These are phyloP conservation scores for Lasiodiplodia sp. DNA, from an alignment of 2,329 filamentous ascomycete genomes.

Conservation along the genomic window DNA sequence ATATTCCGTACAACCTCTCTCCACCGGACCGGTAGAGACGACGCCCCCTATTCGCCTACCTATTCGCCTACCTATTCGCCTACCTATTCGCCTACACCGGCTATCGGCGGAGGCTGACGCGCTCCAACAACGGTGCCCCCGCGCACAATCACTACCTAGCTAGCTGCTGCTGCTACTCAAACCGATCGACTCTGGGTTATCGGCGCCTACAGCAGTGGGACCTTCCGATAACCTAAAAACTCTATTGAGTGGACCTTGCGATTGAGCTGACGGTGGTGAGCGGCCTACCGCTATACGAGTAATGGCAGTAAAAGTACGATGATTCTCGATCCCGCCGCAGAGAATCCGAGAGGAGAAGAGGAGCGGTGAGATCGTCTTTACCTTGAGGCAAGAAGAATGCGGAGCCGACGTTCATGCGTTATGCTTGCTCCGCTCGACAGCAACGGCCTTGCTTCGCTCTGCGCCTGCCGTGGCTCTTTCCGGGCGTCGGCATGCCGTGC, in stretches of 20 bases:
- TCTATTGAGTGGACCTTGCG: slow-evolving; percentile 17
- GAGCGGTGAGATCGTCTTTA: slow-evolving; percentile 11
- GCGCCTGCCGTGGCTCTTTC: slow-evolving; percentile 8
- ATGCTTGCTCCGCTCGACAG: slow-evolving; percentile 1
- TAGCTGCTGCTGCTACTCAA: background rate
- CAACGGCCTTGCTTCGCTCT: slow-evolving; percentile 20
- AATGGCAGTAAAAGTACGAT: slow-evolving; percentile 4
- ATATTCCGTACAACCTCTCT: slow-evolving; percentile 22
- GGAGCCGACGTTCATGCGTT: slow-evolving; percentile 15
- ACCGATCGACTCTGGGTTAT: slow-evolving; percentile 5
- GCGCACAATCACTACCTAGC: background rate
- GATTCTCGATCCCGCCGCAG: slow-evolving; percentile 4
- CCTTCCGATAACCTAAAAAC: slow-evolving; percentile 15
- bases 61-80: background rate
- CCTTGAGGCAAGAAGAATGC: background rate
- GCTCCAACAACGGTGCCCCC: slow-evolving; percentile 10
- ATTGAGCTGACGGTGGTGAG: background rate
- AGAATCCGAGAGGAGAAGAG: slow-evolving; percentile 4
- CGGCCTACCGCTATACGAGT: slow-evolving; percentile 9
- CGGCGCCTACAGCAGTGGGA: slow-evolving; percentile 20
- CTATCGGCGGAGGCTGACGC: background rate
- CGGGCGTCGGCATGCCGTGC: slow-evolving; percentile 16
- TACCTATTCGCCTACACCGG: background rate
- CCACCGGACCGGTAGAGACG: slow-evolving; percentile 10
- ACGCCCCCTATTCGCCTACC: background rate